Evolutionary conservation across 306 rosid genomes (phyloP).

Genomic region (Senna tora): DNA sequence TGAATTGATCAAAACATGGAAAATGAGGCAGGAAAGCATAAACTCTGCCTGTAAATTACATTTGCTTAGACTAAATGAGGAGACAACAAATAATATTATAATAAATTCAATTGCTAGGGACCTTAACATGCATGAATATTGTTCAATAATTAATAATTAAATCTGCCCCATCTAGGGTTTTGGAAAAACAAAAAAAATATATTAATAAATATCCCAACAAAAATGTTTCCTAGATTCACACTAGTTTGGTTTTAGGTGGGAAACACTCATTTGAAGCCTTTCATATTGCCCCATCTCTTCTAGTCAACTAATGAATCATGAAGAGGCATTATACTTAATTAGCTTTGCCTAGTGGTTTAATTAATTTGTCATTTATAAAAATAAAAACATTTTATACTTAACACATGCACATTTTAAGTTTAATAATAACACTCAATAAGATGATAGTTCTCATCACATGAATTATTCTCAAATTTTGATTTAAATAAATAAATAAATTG

Average conservation of each 20-base stretch:
- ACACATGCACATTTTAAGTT: too few relatives aligned
- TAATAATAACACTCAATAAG: too few relatives aligned
- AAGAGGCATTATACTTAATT: slow-evolving; percentile 1
- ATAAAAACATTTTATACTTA: neutral
- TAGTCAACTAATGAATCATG: slow-evolving; percentile 34
- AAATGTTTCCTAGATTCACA: slow-evolving; percentile 26
- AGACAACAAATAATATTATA: slow-evolving; percentile 10
- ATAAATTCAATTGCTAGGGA: slow-evolving; percentile 4
- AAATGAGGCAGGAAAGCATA: neutral
- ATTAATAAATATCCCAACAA: slow-evolving; percentile 22
- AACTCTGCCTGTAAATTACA: slow-evolving; percentile 27
- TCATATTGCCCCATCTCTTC: slow-evolving; percentile 18
- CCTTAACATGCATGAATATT: slow-evolving; percentile 2
- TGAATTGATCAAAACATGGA: slow-evolving; percentile 41
- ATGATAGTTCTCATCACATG: too few relatives aligned
- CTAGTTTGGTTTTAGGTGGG: slow-evolving; percentile 37
- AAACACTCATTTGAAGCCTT: slow-evolving; percentile 23
- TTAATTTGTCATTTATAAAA: too few relatives aligned
- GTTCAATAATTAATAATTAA: neutral
- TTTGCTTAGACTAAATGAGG: slow-evolving; percentile 25
- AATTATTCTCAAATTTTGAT: too few relatives aligned
- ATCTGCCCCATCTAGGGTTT: slow-evolving; percentile 19
- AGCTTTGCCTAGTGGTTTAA: neutral
- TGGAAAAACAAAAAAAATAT: neutral
- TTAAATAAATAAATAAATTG: too few relatives aligned